phyloP scores from a whole-genome alignment of 371 early-diverging fungal species.

The Rhizomucor miehei region DNA sequence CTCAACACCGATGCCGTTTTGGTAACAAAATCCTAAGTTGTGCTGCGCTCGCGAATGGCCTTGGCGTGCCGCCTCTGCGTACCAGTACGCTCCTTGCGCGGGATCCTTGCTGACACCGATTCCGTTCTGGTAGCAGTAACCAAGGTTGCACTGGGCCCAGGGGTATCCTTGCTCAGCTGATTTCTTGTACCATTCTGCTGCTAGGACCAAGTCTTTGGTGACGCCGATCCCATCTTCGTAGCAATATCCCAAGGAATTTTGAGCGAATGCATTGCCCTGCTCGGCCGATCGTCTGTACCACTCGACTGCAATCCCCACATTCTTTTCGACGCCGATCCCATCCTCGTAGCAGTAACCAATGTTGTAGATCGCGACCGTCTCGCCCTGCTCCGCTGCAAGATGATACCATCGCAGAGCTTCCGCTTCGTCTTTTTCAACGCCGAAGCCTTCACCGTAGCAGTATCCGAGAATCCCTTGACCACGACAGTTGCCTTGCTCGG shows the following conservation, averaged over 20 bases:
- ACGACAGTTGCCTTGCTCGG: slow-evolving; percentile 52
- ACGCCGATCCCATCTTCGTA: slow-evolving; percentile 73
- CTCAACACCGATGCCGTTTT: slow-evolving; percentile 69
- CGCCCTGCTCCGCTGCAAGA: slow-evolving; percentile 55
- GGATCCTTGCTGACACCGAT: slow-evolving; percentile 64
- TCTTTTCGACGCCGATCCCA: slow-evolving; percentile 68
- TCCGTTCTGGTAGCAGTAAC: slow-evolving; percentile 79
- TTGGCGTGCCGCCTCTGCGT: slow-evolving; percentile 67
- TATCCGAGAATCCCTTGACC: slow-evolving; percentile 71
- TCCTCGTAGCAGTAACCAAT: slow-evolving; percentile 79
- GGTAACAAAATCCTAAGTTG: slow-evolving; percentile 82
- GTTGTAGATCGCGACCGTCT: slow-evolving; percentile 75
- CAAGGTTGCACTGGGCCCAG: slow-evolving; percentile 68
- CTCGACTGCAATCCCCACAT: slow-evolving; percentile 59
- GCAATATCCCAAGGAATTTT: slow-evolving; percentile 75
- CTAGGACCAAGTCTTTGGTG: slow-evolving; percentile 20
- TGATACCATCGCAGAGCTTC: slow-evolving; percentile 69
- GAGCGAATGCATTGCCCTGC: slow-evolving; percentile 73
- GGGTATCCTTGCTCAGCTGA: slow-evolving; percentile 57
- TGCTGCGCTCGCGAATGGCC: slow-evolving; percentile 79
- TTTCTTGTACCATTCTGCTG: slow-evolving; percentile 60
- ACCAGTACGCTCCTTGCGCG: slow-evolving; percentile 68
- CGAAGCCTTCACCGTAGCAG: slow-evolving; percentile 74
- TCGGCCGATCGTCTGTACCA: slow-evolving; percentile 72
- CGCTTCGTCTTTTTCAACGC: slow-evolving; percentile 59